These are phyloP conservation scores for Phytophthora palmivora DNA, from an alignment of 352 stramenopile genomes.

Conservation along the genomic window DNA sequence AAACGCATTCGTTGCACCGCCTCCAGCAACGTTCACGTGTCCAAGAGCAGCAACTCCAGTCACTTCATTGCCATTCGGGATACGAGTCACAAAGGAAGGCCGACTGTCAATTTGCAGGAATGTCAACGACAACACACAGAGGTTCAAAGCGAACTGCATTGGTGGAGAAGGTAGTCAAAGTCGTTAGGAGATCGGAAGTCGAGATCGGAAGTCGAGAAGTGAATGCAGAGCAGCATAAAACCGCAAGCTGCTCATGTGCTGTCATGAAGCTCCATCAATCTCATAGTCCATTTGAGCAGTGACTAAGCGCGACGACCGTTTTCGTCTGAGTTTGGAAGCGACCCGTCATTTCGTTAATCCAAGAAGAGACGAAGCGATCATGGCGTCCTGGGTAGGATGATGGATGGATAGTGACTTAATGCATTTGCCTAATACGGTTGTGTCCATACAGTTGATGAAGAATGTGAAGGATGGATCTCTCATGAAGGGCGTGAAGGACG, in stretches of 20 bases:
- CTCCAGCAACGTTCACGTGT: slow-evolving; percentile 53
- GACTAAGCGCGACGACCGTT: slow-evolving; percentile 16
- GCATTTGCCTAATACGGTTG: background rate
- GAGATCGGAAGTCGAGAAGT: slow-evolving; percentile 33
- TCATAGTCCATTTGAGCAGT: background rate
- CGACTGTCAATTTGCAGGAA: slow-evolving; percentile 26
- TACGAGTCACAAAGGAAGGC: slow-evolving; percentile 56
- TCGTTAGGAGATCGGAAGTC: slow-evolving; percentile 24
- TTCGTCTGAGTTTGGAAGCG: slow-evolving; percentile 19
- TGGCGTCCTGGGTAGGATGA: slow-evolving; percentile 53
- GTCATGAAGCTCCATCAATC: slow-evolving; percentile 27
- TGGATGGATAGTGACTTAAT: slow-evolving; percentile 9
- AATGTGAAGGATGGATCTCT: slow-evolving; percentile 86
- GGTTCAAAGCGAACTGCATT: slow-evolving; percentile 28
- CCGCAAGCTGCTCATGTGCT: slow-evolving; percentile 6
- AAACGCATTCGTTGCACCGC: slow-evolving; percentile 68
- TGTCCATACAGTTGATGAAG: slow-evolving; percentile 54
- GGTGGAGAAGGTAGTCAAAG: slow-evolving; percentile 4
- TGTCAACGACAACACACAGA: slow-evolving; percentile 14
- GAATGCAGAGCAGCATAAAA: slow-evolving; percentile 30
- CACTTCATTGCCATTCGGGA: slow-evolving; percentile 68
- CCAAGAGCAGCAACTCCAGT: slow-evolving; percentile 61
- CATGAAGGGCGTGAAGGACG: slow-evolving; percentile 82
- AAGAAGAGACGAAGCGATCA: slow-evolving; percentile 7
- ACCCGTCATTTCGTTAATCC: slow-evolving; percentile 17